These are phyloP conservation scores for Fusarium xylarioides DNA, from an alignment of 2,329 filamentous ascomycete genomes.

Conservation along the genomic window DNA sequence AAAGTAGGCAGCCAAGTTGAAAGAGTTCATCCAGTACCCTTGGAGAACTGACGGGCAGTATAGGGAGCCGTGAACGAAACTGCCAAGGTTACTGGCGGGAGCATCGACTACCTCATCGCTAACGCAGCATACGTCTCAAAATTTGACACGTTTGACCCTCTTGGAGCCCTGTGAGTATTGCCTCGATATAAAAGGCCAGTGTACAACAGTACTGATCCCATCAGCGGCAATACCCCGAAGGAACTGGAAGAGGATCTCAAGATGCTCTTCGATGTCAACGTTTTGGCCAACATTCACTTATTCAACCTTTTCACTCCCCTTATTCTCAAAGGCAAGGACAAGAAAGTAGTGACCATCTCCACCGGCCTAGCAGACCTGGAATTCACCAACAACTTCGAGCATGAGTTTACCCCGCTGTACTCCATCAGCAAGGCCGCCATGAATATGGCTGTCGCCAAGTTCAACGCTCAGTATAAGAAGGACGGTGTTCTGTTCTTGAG, in stretches of 20 bases:
- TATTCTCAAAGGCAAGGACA: background rate
- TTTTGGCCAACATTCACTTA: background rate
- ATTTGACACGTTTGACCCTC: background rate
- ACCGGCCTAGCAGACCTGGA: background rate
- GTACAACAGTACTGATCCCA: accelerated
- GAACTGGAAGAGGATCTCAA: background rate
- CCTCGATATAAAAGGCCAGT: accelerated
- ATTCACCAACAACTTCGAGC: background rate
- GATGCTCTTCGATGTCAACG: background rate
- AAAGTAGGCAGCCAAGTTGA: accelerated
- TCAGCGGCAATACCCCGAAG: accelerated
- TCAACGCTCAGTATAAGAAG: background rate
- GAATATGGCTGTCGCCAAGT: background rate
- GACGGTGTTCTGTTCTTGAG: background rate
- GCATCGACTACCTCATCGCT: background rate
- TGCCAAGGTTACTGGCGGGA: background rate
- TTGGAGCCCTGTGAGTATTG: background rate
- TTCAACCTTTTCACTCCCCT: background rate
- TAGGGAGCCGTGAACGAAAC: background rate
- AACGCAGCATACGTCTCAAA: background rate
- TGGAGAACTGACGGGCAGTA: accelerated
- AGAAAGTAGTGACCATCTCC: background rate
- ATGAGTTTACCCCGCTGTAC: background rate
- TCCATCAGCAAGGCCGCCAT: background rate
- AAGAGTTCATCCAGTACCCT: accelerated